Conservation (phyloP, 192 early-diverging fungal species). For the Diversispora eburnea region DNA sequence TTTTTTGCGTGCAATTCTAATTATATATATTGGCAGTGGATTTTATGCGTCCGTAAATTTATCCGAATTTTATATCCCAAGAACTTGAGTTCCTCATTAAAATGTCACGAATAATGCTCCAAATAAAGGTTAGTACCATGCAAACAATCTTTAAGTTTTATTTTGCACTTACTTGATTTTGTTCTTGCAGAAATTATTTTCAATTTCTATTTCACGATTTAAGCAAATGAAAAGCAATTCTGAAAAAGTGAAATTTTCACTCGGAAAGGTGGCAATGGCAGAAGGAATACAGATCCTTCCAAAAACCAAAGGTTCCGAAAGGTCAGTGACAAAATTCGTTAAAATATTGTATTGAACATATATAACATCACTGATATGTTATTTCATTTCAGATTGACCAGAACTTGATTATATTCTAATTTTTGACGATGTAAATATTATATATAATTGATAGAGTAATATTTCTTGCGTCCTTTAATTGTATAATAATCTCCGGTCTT, state of each 20-base stretch:
- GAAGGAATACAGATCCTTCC: constrained; percentile 1
- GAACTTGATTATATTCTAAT: background rate
- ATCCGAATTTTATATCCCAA: constrained; percentile 24
- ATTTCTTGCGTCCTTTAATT: too few relatives aligned
- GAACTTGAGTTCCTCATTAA: constrained; percentile 24
- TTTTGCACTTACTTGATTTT: constrained; percentile 16
- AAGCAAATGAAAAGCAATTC: constrained; percentile 10
- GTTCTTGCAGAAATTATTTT: constrained; percentile 27
- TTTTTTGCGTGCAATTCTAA: constrained; percentile 27
- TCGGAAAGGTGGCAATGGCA: too few relatives aligned
- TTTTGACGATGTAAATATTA: too few relatives aligned
- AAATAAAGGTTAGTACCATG: constrained; percentile 22
- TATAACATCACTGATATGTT: background rate
- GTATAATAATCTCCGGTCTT: background rate
- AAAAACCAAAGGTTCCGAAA: constrained; percentile 12
- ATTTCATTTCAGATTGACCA: background rate
- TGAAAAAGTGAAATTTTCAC: constrained; percentile 24
- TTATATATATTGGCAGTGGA: constrained; percentile 20
- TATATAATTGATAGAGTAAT: too few relatives aligned
- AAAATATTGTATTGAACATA: background rate
- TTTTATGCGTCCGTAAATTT: constrained; percentile 25
- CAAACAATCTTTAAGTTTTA: constrained; percentile 11
- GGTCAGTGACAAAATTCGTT: constrained; percentile 8
- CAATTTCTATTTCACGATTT: constrained; percentile 19
- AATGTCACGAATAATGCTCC: constrained; percentile 26